Evolutionary conservation across 495 filamentous ascomycete species (phyloP).

Genomic region (Daldinia caldariorum): DNA sequence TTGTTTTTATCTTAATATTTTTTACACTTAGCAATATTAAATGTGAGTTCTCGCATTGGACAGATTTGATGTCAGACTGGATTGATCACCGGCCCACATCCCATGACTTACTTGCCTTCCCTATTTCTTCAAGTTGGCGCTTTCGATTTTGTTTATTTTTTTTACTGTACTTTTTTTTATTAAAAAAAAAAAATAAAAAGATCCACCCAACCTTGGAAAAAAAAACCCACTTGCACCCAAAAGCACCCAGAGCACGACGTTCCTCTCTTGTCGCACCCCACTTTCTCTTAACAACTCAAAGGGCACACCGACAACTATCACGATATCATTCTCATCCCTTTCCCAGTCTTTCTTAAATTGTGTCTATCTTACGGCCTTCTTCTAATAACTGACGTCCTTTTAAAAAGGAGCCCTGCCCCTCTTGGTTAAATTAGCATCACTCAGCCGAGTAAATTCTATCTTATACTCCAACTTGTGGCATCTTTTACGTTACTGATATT

Average conservation of each 20-base stretch:
- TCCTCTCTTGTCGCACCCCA: slow-evolving; percentile 36
- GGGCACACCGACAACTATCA: slow-evolving; percentile 45
- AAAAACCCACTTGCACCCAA: slow-evolving; percentile 6
- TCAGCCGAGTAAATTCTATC: slow-evolving; percentile 19
- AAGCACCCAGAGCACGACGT: slow-evolving; percentile 15
- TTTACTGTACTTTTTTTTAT: slow-evolving; percentile 3
- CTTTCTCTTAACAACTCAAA: slow-evolving; percentile 36
- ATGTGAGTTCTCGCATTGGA: slow-evolving; percentile 5
- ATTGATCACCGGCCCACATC: slow-evolving; percentile 29
- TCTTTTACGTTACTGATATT: slow-evolving; percentile 3
- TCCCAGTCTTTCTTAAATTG: slow-evolving; percentile 18
- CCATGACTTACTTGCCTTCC: slow-evolving; percentile 19
- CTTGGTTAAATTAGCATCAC: slow-evolving; percentile 10
- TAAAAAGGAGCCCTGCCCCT: slow-evolving; percentile 22
- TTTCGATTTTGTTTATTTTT: slow-evolving; percentile 10
- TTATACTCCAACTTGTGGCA: background rate
- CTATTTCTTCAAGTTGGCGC: slow-evolving; percentile 13
- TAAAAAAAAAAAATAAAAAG: background rate
- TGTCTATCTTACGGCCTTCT: slow-evolving; percentile 16
- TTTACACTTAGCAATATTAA: background rate
- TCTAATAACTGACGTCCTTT: background rate
- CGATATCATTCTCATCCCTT: slow-evolving; percentile 39
- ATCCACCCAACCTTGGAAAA: slow-evolving; percentile 31
- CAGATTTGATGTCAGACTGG: slow-evolving; percentile 6
- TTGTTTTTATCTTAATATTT: background rate